These are phyloP conservation scores for Calamus simplicifolius DNA, from an alignment of 176 grass and related monocot species.

Conservation along the genomic window DNA sequence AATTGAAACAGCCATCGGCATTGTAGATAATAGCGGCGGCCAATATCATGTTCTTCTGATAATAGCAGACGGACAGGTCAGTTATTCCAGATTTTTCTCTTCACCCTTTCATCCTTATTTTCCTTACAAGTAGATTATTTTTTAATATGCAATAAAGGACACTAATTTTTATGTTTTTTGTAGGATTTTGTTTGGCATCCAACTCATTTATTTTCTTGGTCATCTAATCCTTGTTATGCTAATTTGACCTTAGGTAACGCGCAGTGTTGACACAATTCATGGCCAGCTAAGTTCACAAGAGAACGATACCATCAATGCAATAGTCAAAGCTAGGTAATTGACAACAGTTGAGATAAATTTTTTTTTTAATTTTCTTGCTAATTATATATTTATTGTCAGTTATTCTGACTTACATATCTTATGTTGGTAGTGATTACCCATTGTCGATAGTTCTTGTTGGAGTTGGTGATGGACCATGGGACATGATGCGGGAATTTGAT, in stretches of 20 bases:
- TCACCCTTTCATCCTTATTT: slow-evolving; percentile 3
- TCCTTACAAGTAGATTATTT: not conserved
- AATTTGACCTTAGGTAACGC: slow-evolving; percentile 37
- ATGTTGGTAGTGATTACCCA: slow-evolving; percentile 48
- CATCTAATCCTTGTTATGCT: no score
- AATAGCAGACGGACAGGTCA: slow-evolving; percentile 91
- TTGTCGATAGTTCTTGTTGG: slow-evolving; percentile 80
- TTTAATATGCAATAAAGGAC: no score
- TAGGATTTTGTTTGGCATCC: no score
- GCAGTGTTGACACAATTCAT: slow-evolving; percentile 35
- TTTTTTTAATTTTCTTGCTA: no score
- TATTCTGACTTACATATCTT: not conserved
- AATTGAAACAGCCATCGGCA: slow-evolving; percentile 63
- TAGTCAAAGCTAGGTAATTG: slow-evolving; percentile 68
- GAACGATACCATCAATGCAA: slow-evolving; percentile 53
- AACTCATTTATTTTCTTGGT: no score
- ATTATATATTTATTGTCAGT: no score
- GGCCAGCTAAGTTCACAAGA: slow-evolving; percentile 64
- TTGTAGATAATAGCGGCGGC: slow-evolving; percentile 73
- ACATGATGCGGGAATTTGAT: slow-evolving; percentile 77
- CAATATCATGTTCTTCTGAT: slow-evolving; percentile 89
- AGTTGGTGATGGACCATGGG: slow-evolving; percentile 80
- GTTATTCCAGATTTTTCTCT: not conserved
- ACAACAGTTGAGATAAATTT: no score
- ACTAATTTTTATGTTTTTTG: no score